Percentiles rank a stretch among this genome's conserved stretches.
Evolutionary conservation across 371 early-diverging fungal species (phyloP).

Genomic region (Nematocida major): DNA sequence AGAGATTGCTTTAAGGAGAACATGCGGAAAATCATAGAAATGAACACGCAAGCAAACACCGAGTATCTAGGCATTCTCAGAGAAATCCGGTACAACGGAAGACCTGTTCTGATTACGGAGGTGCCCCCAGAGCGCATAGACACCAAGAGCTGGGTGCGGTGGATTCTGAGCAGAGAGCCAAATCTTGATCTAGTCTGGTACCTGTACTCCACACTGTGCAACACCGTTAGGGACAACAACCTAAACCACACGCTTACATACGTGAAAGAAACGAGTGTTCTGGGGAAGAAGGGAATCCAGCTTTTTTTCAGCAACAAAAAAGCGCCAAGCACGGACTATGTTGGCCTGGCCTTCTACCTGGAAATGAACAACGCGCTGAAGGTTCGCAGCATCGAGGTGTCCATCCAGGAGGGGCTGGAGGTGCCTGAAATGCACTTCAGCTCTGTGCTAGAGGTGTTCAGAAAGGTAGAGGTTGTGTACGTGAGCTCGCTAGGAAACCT

Average conservation of each 20-base stretch:
- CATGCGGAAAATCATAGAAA: not conserved
- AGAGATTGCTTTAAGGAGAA: constrained; percentile 45
- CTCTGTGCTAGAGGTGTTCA: constrained; percentile 33
- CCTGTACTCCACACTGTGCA: constrained; percentile 39
- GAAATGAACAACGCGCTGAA: constrained; percentile 9
- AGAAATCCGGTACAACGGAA: not conserved
- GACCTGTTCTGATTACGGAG: not conserved
- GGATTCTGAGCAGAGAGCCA: constrained; percentile 19
- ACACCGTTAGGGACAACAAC: not conserved
- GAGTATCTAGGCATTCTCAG: constrained; percentile 8
- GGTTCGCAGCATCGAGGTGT: not conserved
- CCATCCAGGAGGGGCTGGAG: constrained; percentile 13
- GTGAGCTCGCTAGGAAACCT: constrained; percentile 21
- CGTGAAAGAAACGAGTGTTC: constrained; percentile 26
- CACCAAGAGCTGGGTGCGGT: not conserved
- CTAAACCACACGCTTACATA: not conserved
- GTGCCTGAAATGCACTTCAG: constrained; percentile 40
- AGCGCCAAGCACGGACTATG: not conserved
- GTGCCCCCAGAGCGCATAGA: not conserved
- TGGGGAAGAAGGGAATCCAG: constrained; percentile 24
- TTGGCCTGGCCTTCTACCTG: constrained; percentile 8
- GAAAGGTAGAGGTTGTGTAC: not conserved
- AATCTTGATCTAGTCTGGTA: constrained; percentile 45
- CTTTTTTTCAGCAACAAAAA: not conserved
- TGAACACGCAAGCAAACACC: not conserved